Evolutionary conservation across 805 yeast genomes (phyloP).

Genomic region (Myxozyma udenii): DNA sequence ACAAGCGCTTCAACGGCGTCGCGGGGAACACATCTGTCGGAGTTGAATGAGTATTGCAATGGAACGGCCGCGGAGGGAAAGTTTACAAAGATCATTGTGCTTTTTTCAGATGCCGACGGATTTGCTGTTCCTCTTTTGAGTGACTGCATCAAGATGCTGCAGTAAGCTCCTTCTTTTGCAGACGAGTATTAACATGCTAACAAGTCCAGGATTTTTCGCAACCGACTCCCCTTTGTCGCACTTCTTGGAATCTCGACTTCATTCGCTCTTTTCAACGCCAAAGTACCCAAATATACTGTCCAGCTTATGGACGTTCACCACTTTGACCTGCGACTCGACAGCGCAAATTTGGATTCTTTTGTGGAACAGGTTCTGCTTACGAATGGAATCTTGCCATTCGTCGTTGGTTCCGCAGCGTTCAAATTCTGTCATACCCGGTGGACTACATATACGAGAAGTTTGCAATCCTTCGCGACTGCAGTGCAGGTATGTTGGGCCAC

Average conservation of each 20-base stretch:
- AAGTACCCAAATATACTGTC: constrained; percentile 35
- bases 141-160: constrained; percentile 36
- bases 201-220: constrained; percentile 32
- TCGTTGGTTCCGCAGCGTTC: constrained; percentile 17
- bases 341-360: constrained; percentile 14
- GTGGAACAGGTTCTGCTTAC: constrained; percentile 20
- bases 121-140: constrained; percentile 37
- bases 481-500: constrained; percentile 32
- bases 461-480: constrained; percentile 16
- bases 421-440: constrained; percentile 8
- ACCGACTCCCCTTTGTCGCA: constrained; percentile 37
- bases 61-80: constrained; percentile 10
- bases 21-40: constrained; percentile 36
- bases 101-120: constrained; percentile 43
- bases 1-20: constrained; percentile 2
- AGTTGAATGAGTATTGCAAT: constrained; percentile 38
- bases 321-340: constrained; percentile 33
- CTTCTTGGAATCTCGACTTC: constrained; percentile 41
- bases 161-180: constrained; percentile 12
- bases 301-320: constrained; percentile 32
- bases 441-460: constrained; percentile 10
- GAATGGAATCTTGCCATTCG: constrained; percentile 4
- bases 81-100: constrained; percentile 31
- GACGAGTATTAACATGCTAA: background rate
- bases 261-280: constrained; percentile 38